Evolutionary conservation across 495 filamentous ascomycete genomes (phyloP).

Genomic region (Podospora bellae-mahoneyi): DNA sequence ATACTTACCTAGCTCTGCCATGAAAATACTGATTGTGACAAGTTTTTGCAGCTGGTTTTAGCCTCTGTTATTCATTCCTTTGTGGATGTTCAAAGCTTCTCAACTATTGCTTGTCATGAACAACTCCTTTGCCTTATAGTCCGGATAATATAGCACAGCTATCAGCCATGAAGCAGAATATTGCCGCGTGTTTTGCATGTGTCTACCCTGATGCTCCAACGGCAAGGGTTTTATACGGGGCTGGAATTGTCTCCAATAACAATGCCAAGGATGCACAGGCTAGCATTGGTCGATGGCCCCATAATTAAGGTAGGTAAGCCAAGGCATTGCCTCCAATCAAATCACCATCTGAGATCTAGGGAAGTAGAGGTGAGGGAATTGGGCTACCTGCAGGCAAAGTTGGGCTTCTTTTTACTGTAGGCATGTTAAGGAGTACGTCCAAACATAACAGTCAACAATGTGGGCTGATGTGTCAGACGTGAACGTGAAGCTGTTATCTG

Average conservation of each 20-base stretch:
- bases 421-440: too few relatives aligned
- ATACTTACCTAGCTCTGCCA: too few relatives aligned
- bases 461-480: not conserved
- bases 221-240: not conserved
- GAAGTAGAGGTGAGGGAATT: not conserved
- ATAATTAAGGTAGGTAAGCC: not conserved
- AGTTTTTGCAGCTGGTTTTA: too few relatives aligned
- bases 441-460: not conserved
- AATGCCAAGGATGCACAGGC: not conserved
- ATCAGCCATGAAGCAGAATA: too few relatives aligned
- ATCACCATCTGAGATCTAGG: not conserved
- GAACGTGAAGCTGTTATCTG: not conserved
- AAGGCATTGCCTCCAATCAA: not conserved
- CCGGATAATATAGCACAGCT: too few relatives aligned
- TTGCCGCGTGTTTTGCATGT: too few relatives aligned
- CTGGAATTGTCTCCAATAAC: not conserved
- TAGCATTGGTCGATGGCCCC: not conserved
- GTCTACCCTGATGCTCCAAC: too few relatives aligned
- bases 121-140: too few relatives aligned
- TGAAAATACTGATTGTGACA: too few relatives aligned
- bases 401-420: not conserved
- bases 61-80: too few relatives aligned
- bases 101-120: too few relatives aligned
- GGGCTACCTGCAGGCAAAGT: not conserved
- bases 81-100: too few relatives aligned